Evolutionary conservation across 306 rosid genomes (phyloP).

Genomic region (Biancaea sappan): DNA sequence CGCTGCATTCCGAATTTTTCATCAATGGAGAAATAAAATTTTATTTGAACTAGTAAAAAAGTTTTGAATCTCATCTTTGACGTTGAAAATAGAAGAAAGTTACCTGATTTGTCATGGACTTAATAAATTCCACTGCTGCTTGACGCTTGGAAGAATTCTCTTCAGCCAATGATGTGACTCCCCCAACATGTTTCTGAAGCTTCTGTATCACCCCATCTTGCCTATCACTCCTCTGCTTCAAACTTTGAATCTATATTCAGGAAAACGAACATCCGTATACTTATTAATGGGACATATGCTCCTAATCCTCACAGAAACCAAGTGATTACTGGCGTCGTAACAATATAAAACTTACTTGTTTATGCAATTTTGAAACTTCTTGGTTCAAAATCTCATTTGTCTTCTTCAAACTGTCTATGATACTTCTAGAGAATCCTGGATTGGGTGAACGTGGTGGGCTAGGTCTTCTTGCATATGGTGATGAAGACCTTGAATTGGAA

Average conservation of each 20-base stretch:
- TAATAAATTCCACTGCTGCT: slow-evolving; percentile 55
- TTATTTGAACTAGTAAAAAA: slow-evolving; percentile 11
- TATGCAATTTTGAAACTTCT: slow-evolving; percentile 72
- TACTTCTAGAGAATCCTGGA: slow-evolving; percentile 80
- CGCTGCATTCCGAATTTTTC: neutral
- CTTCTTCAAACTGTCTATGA: slow-evolving; percentile 77
- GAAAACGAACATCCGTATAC: slow-evolving; percentile 34
- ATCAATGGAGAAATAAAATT: neutral
- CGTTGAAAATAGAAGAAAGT: slow-evolving; percentile 18
- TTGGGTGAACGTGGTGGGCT: slow-evolving; percentile 78
- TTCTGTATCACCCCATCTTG: slow-evolving; percentile 66
- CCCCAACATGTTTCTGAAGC: slow-evolving; percentile 52
- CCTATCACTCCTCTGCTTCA: slow-evolving; percentile 60
- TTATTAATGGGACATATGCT: slow-evolving; percentile 15
- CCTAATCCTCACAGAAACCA: slow-evolving; percentile 13
- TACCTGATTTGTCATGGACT: slow-evolving; percentile 75
- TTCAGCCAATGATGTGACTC: slow-evolving; percentile 50
- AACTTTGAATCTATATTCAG: slow-evolving; percentile 53
- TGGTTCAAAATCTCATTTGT: slow-evolving; percentile 65
- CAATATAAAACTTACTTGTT: slow-evolving; percentile 52
- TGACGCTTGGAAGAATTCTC: slow-evolving; percentile 64
- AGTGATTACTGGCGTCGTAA: slow-evolving; percentile 14
- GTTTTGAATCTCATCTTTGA: neutral
- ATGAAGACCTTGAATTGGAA: slow-evolving; percentile 52
- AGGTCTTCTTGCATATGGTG: slow-evolving; percentile 72